Conservation (phyloP, 371 early-diverging fungal genomes). For the Coemansia sp. region DNA sequence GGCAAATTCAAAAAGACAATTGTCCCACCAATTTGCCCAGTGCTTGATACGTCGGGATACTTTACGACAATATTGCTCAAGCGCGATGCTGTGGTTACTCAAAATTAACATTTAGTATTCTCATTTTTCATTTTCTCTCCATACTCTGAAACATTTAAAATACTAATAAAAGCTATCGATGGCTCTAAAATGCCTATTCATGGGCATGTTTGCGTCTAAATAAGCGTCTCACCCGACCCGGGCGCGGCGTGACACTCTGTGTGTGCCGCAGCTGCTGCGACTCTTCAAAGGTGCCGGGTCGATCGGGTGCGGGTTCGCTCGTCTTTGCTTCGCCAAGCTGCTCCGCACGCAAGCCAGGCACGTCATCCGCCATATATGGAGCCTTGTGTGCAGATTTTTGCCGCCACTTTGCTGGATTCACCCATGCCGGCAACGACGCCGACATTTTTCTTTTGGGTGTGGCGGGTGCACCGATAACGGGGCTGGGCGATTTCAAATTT, state of each 20-base stretch:
- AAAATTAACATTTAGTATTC: too few relatives aligned
- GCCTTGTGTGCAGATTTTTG: neutral
- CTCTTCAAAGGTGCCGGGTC: neutral
- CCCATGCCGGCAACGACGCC: constrained; percentile 1
- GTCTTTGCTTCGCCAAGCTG: neutral
- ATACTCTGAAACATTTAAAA: too few relatives aligned
- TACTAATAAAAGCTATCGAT: too few relatives aligned
- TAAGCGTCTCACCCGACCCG: neutral
- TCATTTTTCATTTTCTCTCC: too few relatives aligned
- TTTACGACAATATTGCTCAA: neutral
- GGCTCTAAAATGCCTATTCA: neutral
- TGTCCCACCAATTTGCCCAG: neutral
- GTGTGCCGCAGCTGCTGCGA: neutral
- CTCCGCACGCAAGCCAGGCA: neutral
- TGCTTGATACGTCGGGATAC: neutral
- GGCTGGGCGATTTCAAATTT: neutral
- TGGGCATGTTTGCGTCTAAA: constrained; percentile 1
- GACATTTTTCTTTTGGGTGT: neutral
- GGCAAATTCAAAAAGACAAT: neutral
- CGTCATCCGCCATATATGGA: neutral
- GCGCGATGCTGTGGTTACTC: neutral
- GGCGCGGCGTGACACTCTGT: constrained; percentile 1
- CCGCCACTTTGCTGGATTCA: constrained; percentile 6
- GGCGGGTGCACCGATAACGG: neutral
- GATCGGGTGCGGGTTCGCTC: neutral